A percentile compares a stretch with the other conserved stretches of the same genome.
Conservation (phyloP, 202 grass and related monocot species). For the Elaeis oleifera region DNA sequence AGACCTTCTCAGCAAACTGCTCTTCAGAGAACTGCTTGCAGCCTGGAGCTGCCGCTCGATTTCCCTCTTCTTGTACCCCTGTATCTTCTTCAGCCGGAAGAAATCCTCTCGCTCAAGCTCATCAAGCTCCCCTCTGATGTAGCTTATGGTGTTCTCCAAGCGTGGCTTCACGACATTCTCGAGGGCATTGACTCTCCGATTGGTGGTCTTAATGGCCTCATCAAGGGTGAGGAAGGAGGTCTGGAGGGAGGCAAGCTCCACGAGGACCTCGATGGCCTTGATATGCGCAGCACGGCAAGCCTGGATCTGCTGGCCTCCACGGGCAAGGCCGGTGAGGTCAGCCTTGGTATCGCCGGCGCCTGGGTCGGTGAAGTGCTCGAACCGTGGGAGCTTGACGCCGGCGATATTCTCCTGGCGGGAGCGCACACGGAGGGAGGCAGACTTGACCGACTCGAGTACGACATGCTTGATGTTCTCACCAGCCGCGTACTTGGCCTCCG, state of each 20-base stretch:
- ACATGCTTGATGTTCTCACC: constrained; percentile 43
- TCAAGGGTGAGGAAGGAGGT: constrained; percentile 76
- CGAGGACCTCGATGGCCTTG: constrained; percentile 48
- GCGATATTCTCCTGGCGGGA: constrained; percentile 67
- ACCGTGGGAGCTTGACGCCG: constrained; percentile 61
- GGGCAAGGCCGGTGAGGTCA: constrained; percentile 49
- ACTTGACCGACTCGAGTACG: constrained; percentile 46
- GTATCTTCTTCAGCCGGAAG: constrained; percentile 85
- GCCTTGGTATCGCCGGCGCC: constrained; percentile 17
- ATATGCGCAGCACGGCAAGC: constrained; percentile 45
- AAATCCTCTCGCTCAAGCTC: constrained; percentile 80
- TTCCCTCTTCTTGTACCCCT: constrained; percentile 50
- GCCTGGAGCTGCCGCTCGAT: constrained; percentile 40
- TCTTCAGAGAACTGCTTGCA: constrained; percentile 37
- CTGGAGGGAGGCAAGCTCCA: constrained; percentile 80
- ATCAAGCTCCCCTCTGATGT: constrained; percentile 67
- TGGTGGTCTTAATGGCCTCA: constrained; percentile 75
- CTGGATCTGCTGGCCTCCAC: constrained; percentile 60
- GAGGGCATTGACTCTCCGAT: constrained; percentile 68
- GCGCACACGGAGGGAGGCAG: constrained; percentile 44
- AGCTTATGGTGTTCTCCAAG: constrained; percentile 68
- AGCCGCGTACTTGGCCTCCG: constrained; percentile 61
- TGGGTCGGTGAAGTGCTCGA: constrained; percentile 39
- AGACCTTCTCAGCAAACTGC: constrained; percentile 33
- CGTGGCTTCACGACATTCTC: constrained; percentile 71